Conservation (phyloP, 1,139 yeast species). For the Geotrichum klebahnii region DNA sequence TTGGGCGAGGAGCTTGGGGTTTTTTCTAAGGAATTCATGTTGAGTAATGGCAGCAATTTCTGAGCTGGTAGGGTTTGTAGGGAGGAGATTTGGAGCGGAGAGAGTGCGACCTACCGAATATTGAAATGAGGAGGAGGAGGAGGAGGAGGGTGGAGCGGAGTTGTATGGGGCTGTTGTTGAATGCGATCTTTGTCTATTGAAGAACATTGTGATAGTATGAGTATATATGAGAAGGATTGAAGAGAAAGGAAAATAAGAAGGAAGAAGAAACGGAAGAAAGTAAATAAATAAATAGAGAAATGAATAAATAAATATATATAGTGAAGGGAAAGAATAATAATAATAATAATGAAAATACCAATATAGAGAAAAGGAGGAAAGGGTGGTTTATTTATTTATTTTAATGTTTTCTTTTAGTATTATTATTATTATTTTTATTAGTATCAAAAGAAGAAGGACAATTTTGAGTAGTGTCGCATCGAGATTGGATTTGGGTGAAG, state of each 20-base stretch:
- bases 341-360: too few relatives aligned
- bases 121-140: not conserved
- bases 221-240: not conserved
- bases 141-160: not conserved
- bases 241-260: not conserved
- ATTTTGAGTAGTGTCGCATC: too few relatives aligned
- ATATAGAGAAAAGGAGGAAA: too few relatives aligned
- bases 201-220: slow-evolving; percentile 14
- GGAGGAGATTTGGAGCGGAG: not conserved
- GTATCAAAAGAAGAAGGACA: too few relatives aligned
- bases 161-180: slow-evolving; percentile 15
- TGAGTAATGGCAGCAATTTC: not conserved
- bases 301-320: too few relatives aligned
- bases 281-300: too few relatives aligned
- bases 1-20: slow-evolving; percentile 15
- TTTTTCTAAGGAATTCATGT: slow-evolving; percentile 7
- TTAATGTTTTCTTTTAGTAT: too few relatives aligned
- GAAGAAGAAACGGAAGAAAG: too few relatives aligned
- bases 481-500: too few relatives aligned
- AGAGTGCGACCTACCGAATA: slow-evolving; percentile 10
- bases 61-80: not conserved
- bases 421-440: too few relatives aligned
- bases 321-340: too few relatives aligned
- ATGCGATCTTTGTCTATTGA: slow-evolving; percentile 15
- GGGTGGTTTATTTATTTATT: too few relatives aligned